Percentiles rank a stretch among this genome's conserved stretches.
phyloP scores from a whole-genome alignment of 805 yeast species.

The Metschnikowia arizonensis region DNA sequence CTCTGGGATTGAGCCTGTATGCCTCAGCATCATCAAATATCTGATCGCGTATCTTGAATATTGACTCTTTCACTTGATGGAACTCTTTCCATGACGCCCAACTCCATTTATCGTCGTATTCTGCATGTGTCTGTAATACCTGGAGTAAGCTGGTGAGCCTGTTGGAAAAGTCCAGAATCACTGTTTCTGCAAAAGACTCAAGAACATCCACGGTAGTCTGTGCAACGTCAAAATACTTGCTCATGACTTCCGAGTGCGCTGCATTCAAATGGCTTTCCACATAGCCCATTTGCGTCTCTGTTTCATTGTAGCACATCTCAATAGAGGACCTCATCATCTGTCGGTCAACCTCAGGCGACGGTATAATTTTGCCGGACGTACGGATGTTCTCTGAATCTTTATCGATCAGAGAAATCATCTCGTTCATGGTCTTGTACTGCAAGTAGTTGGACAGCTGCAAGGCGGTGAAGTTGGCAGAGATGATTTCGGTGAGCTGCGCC shows the following conservation, averaged over 20 bases:
- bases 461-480: conserved; percentile 25
- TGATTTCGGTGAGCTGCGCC: conserved; percentile 22
- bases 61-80: conserved; percentile 50
- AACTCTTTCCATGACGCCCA: conserved; percentile 48
- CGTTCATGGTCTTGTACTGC: conserved; percentile 29
- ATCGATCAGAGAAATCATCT: conserved; percentile 28
- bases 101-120: conserved; percentile 18
- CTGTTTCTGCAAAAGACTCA: conserved; percentile 70
- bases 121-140: conserved; percentile 15
- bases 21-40: conserved; percentile 33
- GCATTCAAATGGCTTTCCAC: conserved; percentile 27
- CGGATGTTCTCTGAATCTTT: conserved; percentile 32
- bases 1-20: conserved; percentile 18
- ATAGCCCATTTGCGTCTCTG: conserved; percentile 19
- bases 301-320: conserved; percentile 21
- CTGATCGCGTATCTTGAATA: conserved; percentile 53
- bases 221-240: conserved; percentile 26
- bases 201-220: conserved; percentile 57
- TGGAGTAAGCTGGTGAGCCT: conserved; percentile 50
- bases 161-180: conserved; percentile 60
- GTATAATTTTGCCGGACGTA: conserved; percentile 15
- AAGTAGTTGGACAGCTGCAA: conserved; percentile 28
- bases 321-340: conserved; percentile 37
- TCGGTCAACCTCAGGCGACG: conserved; percentile 20
- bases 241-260: conserved; percentile 26